Conservation (phyloP, 352 stramenopile genomes). For the Phytophthora brassicae region DNA sequence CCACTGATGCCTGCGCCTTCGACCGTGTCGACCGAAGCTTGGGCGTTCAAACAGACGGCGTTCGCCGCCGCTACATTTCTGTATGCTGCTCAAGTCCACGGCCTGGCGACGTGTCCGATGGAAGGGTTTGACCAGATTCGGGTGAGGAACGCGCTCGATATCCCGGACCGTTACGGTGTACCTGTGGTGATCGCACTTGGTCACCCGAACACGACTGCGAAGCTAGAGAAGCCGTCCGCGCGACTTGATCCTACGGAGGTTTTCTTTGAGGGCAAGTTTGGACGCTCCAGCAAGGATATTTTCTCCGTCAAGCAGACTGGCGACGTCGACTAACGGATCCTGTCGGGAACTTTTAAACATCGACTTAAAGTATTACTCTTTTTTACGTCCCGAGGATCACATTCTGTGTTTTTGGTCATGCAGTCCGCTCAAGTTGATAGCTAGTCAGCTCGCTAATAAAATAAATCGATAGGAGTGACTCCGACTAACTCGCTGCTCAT, state of each 20-base stretch:
- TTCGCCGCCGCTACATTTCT: constrained; percentile 76
- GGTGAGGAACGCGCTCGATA: constrained; percentile 64
- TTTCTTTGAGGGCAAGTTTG: constrained; percentile 88
- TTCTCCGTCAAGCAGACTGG: constrained; percentile 41
- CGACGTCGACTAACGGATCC: neutral
- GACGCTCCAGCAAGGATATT: constrained; percentile 56
- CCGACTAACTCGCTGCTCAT: no score
- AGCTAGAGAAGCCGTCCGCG: constrained; percentile 31
- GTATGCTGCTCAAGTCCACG: constrained; percentile 67
- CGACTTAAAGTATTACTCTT: no score
- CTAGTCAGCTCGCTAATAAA: no score
- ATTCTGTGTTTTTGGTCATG: no score
- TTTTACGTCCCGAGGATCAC: no score
- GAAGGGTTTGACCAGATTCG: constrained; percentile 78
- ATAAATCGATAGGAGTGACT: no score
- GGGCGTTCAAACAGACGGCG: constrained; percentile 81
- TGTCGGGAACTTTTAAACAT: no score
- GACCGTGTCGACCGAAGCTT: constrained; percentile 68
- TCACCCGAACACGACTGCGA: constrained; percentile 41
- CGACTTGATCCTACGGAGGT: constrained; percentile 65
- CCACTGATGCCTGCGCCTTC: constrained; percentile 62
- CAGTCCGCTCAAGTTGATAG: no score
- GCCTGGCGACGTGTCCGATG: constrained; percentile 74
- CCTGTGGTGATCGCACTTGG: constrained; percentile 75
- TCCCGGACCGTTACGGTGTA: constrained; percentile 77